Conservation (phyloP, 176 grass and related monocot species). For the Typha latifolia region DNA sequence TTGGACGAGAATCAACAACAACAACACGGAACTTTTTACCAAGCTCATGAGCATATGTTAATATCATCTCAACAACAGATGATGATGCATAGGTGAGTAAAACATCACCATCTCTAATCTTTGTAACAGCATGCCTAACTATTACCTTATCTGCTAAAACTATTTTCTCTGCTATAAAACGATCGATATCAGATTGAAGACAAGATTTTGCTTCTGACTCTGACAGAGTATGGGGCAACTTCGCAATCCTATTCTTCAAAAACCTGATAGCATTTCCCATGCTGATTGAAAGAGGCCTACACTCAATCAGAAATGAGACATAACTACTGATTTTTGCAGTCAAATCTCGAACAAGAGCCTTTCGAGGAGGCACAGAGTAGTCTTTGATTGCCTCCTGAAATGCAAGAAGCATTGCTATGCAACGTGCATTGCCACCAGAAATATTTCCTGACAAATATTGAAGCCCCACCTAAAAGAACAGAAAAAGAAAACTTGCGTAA, state of each 20-base stretch:
- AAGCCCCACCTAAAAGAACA: constrained; percentile 58
- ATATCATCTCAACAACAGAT: constrained; percentile 76
- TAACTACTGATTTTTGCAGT: constrained; percentile 54
- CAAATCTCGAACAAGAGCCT: constrained; percentile 57
- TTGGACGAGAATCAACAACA: constrained; percentile 64
- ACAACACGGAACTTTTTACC: constrained; percentile 52
- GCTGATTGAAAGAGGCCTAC: constrained; percentile 67
- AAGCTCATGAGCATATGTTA: constrained; percentile 46
- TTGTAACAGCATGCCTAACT: constrained; percentile 52
- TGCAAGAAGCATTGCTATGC: constrained; percentile 81
- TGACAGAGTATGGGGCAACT: constrained; percentile 32
- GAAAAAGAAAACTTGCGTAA: not conserved
- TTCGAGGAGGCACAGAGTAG: constrained; percentile 54
- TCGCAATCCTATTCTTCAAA: constrained; percentile 57
- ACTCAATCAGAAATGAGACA: constrained; percentile 71
- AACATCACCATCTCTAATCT: constrained; percentile 71
- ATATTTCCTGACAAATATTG: constrained; percentile 62
- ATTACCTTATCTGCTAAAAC: constrained; percentile 58
- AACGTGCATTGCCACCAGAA: constrained; percentile 61
- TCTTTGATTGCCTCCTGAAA: constrained; percentile 64
- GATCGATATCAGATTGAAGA: constrained; percentile 71
- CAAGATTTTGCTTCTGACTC: constrained; percentile 58
- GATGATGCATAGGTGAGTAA: constrained; percentile 61
- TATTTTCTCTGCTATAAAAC: constrained; percentile 88
- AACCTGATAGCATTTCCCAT: constrained; percentile 79